Base-by-base conservation (phyloP, 2,329 filamentous ascomycete species). In the Septoria linicola region DNA sequence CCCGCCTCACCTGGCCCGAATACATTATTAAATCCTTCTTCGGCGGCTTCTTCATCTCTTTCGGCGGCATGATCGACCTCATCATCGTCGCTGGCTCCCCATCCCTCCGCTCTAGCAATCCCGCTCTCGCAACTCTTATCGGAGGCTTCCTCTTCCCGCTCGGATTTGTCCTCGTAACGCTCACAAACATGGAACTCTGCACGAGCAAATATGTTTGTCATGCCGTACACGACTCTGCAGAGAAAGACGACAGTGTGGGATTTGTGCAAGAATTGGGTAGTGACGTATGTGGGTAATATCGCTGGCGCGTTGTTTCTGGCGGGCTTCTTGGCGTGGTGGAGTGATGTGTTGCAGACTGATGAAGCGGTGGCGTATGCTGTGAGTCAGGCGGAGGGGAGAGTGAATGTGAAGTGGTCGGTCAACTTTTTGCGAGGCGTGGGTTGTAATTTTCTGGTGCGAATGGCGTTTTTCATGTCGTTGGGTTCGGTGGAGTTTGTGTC, bases 341-440 rank as follows among this genome's bases (percentile, higher is more conserved):
- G 44, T n/a, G 21, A 47, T 47, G 44, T 47, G 3, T 23, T 47
- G 23, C 16, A 47, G 2, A 39, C 30, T 1, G 44, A 30, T 31
- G 19, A 25, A 16, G 44, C 44, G 7, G 39, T 20, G 2, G n/a
- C 23, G 16, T 47, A 47, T 14, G 44, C 16, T 21, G 23, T 32
- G 6, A 21, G 17, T 2, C 44, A 47, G 23, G 44, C 44, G 13
- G 34, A 47, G 34, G 44, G 7, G 5, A 19, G 34, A 5, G 44
- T 47, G 1, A 37, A 47, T 13, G 44, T 39, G 21, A 32, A 47
- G 11, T 47, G 44, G 44, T 47, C 44, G 2, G 32, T 47, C 34
- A 47, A 30, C 16, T 58, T 65, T 31, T 51, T 63, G n/a, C 54
- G 63, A 11, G 63, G 61, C 11, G 53, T 65, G 11, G 60, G 62